A percentile compares a stretch with the other conserved stretches of the same genome.
Conservation (phyloP, 176 grass and related monocot genomes). For the Hyparrhenia diplandra region DNA sequence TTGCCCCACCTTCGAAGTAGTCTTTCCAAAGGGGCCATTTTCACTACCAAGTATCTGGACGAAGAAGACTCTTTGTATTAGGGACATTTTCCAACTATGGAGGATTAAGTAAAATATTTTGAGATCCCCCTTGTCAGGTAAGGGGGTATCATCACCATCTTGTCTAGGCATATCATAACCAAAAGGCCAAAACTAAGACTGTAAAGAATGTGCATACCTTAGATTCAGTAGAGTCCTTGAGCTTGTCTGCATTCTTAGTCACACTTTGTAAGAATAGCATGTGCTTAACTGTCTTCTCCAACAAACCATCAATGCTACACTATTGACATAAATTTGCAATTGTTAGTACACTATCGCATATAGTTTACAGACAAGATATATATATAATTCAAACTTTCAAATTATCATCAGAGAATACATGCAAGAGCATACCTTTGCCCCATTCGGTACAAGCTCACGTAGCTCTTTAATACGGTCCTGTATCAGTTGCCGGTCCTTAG, state of each 20-base stretch:
- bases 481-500: slow-evolving; percentile 79
- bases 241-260: slow-evolving; percentile 69
- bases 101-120: slow-evolving; percentile 16
- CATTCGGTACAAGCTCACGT: slow-evolving; percentile 74
- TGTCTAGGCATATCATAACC: background rate
- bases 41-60: slow-evolving; percentile 56
- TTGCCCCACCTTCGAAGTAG: slow-evolving; percentile 79
- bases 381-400: slow-evolving; percentile 13
- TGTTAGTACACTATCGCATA: background rate
- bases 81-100: background rate
- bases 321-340: slow-evolving; percentile 41
- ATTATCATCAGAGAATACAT: slow-evolving; percentile 21
- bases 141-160: background rate
- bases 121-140: background rate
- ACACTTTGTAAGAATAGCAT: slow-evolving; percentile 90
- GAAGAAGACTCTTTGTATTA: slow-evolving; percentile 6
- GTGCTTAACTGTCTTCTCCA: slow-evolving; percentile 89
- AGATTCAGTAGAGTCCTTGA: slow-evolving; percentile 63
- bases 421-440: slow-evolving; percentile 60
- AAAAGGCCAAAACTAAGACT: background rate
- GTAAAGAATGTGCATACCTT: slow-evolving; percentile 44
- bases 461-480: slow-evolving; percentile 84
- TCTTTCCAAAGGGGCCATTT: slow-evolving; percentile 71
- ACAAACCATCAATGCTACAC: slow-evolving; percentile 84
- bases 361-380: background rate